Evolutionary conservation across 1,139 yeast genomes (phyloP).

Genomic region (Scheffersomyces titani): DNA sequence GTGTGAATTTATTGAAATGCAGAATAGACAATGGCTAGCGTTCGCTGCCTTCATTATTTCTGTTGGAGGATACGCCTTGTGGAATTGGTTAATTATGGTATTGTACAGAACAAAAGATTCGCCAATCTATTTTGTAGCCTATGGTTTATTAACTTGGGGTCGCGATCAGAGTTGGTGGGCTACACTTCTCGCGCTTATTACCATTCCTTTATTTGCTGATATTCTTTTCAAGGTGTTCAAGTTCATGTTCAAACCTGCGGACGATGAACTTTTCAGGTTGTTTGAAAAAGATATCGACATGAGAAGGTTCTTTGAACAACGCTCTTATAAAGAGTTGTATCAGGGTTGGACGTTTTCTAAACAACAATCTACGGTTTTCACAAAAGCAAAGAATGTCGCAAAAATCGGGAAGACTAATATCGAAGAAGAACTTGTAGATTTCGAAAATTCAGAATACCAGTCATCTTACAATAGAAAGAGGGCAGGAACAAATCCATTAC

Average conservation of each 20-base stretch:
- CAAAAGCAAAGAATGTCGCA: slow-evolving; percentile 11
- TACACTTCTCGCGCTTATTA: slow-evolving; percentile 53
- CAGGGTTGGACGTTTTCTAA: slow-evolving; percentile 79
- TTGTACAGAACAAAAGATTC: slow-evolving; percentile 60
- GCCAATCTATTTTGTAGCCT: slow-evolving; percentile 69
- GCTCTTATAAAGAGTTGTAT: slow-evolving; percentile 68
- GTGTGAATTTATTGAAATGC: slow-evolving; percentile 82
- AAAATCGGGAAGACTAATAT: slow-evolving; percentile 9
- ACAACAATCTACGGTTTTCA: slow-evolving; percentile 32
- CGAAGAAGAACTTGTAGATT: background rate
- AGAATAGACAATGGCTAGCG: slow-evolving; percentile 73
- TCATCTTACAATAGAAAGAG: slow-evolving; percentile 47
- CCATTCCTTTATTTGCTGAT: slow-evolving; percentile 68
- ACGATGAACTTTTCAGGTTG: slow-evolving; percentile 75
- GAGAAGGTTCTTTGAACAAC: slow-evolving; percentile 69
- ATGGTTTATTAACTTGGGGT: slow-evolving; percentile 77
- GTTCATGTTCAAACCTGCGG: slow-evolving; percentile 62
- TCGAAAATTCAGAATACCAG: slow-evolving; percentile 12
- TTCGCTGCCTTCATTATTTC: slow-evolving; percentile 71
- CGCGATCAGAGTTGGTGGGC: slow-evolving; percentile 86
- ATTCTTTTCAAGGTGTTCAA: slow-evolving; percentile 59
- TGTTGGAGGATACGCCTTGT: slow-evolving; percentile 81
- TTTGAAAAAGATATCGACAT: slow-evolving; percentile 71
- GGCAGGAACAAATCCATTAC: slow-evolving; percentile 49
- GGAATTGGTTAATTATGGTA: slow-evolving; percentile 78